Evolutionary conservation across 805 yeast species (phyloP).

Genomic region (Torulaspora franciscae): DNA sequence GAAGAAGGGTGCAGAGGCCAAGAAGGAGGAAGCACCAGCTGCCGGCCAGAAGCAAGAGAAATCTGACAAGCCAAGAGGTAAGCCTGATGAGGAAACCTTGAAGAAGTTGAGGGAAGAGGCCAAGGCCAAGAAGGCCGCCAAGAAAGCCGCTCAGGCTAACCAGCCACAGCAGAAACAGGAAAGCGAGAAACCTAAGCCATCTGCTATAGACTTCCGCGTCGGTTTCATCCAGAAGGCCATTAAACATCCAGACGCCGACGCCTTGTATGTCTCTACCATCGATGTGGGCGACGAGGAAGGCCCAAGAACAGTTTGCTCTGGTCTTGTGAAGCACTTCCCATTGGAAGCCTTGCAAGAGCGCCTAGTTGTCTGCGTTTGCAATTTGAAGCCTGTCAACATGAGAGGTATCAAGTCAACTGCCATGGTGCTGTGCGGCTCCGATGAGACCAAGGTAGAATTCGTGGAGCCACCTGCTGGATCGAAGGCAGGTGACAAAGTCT

Average conservation of each 20-base stretch:
- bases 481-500: conserved; percentile 92
- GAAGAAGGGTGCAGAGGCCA: conserved; percentile 38
- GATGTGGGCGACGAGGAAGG: conserved; percentile 95
- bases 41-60: conserved; percentile 33
- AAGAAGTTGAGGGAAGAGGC: conserved; percentile 48
- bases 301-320: conserved; percentile 98
- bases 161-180: conserved; percentile 40
- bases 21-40: conserved; percentile 18
- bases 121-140: conserved; percentile 55
- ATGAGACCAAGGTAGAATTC: conserved; percentile 71
- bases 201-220: conserved; percentile 86
- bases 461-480: conserved; percentile 92
- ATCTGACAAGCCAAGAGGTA: conserved; percentile 37
- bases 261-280: conserved; percentile 92
- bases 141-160: conserved; percentile 53
- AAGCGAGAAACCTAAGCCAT: conserved; percentile 68
- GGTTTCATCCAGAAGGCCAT: conserved; percentile 96
- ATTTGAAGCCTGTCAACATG: conserved; percentile 96
- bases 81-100: conserved; percentile 46
- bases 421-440: conserved; percentile 95
- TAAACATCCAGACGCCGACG: conserved; percentile 97
- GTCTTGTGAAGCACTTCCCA: conserved; percentile 83
- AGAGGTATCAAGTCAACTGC: conserved; percentile 94
- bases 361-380: conserved; percentile 84
- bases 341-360: conserved; percentile 95